Conservation (phyloP, 345 rosid genomes). For the Geranium rotundifolium region DNA sequence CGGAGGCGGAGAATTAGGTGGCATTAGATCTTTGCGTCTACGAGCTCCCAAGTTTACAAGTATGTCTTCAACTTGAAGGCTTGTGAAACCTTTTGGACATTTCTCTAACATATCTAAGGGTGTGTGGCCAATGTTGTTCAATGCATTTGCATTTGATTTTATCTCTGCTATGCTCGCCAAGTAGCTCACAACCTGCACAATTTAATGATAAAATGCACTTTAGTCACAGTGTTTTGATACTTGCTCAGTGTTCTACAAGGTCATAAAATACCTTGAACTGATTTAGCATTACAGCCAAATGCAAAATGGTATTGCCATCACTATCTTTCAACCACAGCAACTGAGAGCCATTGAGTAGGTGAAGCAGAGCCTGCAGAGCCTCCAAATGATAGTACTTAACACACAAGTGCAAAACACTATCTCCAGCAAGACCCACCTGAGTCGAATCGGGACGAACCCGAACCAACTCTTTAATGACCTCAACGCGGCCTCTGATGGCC, state of each 20-base stretch:
- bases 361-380: neutral
- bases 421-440: neutral
- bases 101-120: too few relatives aligned
- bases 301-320: neutral
- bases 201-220: too few relatives aligned
- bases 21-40: neutral
- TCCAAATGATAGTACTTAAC: neutral
- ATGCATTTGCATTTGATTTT: neutral
- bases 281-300: neutral
- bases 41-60: neutral
- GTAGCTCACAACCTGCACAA: neutral
- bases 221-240: too few relatives aligned
- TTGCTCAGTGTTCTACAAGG: too few relatives aligned
- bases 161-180: neutral
- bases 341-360: neutral
- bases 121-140: neutral
- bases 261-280: neutral
- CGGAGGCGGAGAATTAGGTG: too few relatives aligned
- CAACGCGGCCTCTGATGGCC: neutral
- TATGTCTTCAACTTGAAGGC: neutral
- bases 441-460: neutral
- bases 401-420: neutral
- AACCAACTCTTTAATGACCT: neutral
- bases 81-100: neutral
- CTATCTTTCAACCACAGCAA: neutral